phyloP scores from a whole-genome alignment of 2,329 filamentous ascomycete genomes.

The Chaetomium strumarium region DNA sequence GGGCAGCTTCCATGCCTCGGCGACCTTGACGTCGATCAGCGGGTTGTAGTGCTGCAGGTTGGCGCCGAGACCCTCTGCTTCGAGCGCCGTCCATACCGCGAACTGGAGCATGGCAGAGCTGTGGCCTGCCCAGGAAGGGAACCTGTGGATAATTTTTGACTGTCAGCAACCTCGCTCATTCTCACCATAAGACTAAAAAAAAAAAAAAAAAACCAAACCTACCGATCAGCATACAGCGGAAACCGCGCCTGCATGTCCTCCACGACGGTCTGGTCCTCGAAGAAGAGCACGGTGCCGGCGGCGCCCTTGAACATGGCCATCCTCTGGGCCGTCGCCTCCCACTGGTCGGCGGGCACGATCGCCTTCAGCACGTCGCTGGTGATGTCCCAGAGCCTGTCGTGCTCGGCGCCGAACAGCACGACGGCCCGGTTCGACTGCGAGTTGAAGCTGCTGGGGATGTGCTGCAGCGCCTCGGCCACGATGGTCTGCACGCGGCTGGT shows the following conservation, averaged over 20 bases:
- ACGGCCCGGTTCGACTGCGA: slow-evolving; percentile 74
- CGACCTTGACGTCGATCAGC: slow-evolving; percentile 67
- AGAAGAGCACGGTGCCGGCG: slow-evolving; percentile 83
- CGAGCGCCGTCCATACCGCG: slow-evolving; percentile 73
- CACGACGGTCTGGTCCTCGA: slow-evolving; percentile 67
- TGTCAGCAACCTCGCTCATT: too few species aligned
- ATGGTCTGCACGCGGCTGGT: slow-evolving; percentile 58
- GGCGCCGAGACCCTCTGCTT: slow-evolving; percentile 76
- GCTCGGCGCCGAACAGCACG: slow-evolving; percentile 73
- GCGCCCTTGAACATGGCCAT: slow-evolving; percentile 57
- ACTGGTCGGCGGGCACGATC: slow-evolving; percentile 61
- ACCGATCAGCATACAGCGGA: slow-evolving; percentile 61
- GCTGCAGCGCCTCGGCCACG: slow-evolving; percentile 55
- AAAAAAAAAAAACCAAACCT: background rate
- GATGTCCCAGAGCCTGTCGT: slow-evolving; percentile 83
- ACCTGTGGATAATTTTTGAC: too few species aligned
- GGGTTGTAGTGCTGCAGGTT: slow-evolving; percentile 96
- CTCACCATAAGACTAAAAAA: background rate
- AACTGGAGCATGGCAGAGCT: slow-evolving; percentile 78
- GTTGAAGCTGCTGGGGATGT: slow-evolving; percentile 82
- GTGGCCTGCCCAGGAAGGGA: slow-evolving; percentile 71
- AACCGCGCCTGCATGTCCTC: slow-evolving; percentile 62
- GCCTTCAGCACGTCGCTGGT: slow-evolving; percentile 58
- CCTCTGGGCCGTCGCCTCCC: slow-evolving; percentile 44
- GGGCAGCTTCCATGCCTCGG: slow-evolving; percentile 63